Percentiles rank a stretch among this genome's conserved stretches.
These are phyloP conservation scores for Schizophyllum amplum DNA, from an alignment of 1,284 basidiomycete species.

Conservation along the genomic window DNA sequence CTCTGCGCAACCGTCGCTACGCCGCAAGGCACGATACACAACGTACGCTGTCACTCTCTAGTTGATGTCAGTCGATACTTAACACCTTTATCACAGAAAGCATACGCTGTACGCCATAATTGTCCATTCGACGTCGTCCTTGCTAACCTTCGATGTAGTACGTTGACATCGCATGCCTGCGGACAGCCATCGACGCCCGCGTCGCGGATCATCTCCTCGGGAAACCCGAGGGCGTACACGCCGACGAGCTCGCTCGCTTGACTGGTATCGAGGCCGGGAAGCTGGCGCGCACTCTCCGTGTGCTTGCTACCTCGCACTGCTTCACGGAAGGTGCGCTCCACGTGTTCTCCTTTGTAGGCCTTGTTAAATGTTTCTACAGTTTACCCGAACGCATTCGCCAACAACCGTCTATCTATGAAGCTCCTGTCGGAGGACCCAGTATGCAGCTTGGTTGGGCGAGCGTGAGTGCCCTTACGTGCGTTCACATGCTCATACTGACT, in stretches of 20 bases:
- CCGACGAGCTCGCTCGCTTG: constrained; percentile 18
- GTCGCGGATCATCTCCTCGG: constrained; percentile 25
- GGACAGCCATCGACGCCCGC: constrained; percentile 16
- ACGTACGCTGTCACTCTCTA: constrained; percentile 11
- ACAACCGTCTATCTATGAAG: constrained; percentile 15
- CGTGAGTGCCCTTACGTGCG: not conserved
- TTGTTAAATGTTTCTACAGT: constrained; percentile 9
- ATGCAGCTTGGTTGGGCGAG: constrained; percentile 9
- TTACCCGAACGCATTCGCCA: constrained; percentile 13
- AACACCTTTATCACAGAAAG: not conserved
- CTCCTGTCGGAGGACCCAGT: constrained; percentile 12
- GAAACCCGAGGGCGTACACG: constrained; percentile 22
- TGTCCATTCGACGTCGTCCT: too few species aligned
- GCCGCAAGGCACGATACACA: constrained; percentile 16
- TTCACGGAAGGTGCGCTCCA: constrained; percentile 26
- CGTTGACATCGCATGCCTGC: constrained; percentile 12
- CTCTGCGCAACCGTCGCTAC: constrained; percentile 15
- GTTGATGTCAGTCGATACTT: not conserved
- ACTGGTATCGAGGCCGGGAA: constrained; percentile 22
- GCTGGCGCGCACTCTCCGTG: constrained; percentile 25
- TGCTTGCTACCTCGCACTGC: constrained; percentile 28
- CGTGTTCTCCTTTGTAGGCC: not conserved
- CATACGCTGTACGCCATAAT: not conserved
- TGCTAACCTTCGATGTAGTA: constrained; percentile 3
- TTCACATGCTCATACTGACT: not conserved